A percentile compares a stretch with the other conserved stretches of the same genome.
These are phyloP conservation scores for Plasmodium chabaudi DNA, from an alignment of 169 alveolate genomes.

Conservation along the genomic window DNA sequence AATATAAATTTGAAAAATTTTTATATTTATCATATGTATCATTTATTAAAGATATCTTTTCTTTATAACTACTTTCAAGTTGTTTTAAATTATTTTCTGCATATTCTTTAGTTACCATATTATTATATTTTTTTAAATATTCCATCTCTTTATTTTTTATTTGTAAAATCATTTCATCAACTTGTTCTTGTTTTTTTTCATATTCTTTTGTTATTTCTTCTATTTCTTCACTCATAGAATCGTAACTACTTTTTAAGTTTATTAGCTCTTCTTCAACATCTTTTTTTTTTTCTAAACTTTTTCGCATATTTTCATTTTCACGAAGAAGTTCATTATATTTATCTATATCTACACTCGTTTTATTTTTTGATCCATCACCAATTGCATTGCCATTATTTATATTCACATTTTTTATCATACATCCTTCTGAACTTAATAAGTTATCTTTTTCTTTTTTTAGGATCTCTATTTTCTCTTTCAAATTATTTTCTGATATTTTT, in stretches of 20 bases:
- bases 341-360: background rate
- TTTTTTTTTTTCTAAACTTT: conserved; percentile 32
- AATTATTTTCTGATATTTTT: conserved; percentile 28
- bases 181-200: conserved; percentile 73
- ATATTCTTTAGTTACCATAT: conserved; percentile 20
- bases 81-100: conserved; percentile 56
- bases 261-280: conserved; percentile 34
- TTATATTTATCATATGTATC: conserved; percentile 50
- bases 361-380: background rate
- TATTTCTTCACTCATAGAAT: conserved; percentile 51
- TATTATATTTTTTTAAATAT: conserved; percentile 34
- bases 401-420: background rate
- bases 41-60: conserved; percentile 30
- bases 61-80: conserved; percentile 28
- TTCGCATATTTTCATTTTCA: conserved; percentile 13
- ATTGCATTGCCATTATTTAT: background rate
- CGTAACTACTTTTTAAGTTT: conserved; percentile 24
- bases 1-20: conserved; percentile 31
- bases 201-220: conserved; percentile 73
- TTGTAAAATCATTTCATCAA: conserved; percentile 72
- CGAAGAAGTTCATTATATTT: background rate
- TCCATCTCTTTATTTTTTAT: conserved; percentile 66
- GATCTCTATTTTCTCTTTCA: conserved; percentile 3
- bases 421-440: background rate
- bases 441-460: conserved; percentile 2